Evolutionary conservation across 148 eudicot species (phyloP), one percentile per base, ranked within the genome.

Genomic region (Vaccinium myrtillus): DNA sequence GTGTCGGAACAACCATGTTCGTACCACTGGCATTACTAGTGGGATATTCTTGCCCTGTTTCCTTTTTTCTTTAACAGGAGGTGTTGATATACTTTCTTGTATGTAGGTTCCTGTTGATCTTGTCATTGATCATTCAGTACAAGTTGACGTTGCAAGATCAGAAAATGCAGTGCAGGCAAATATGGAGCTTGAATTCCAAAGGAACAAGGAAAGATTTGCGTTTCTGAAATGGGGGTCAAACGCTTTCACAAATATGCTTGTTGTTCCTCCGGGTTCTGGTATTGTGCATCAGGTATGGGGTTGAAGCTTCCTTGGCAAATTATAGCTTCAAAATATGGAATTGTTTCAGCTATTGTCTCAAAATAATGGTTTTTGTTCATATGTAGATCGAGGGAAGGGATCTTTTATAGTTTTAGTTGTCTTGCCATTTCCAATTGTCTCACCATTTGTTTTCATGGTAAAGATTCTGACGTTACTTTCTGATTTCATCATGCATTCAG

Each of bases 221-320:
- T 92, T 92, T 70, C 88, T 92, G 18, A 92, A 92, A 85, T 92
- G 94, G 93, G 94, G 94, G 19, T 92, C 94, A 53, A 87, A 81
- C 77, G 94, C 93, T 39, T 92, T 92, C 86, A 87, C 80, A 5
- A 92, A 92, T 84, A 92, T 91, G 93, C 94, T 91, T 87, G 94
- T 92, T 43, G 94, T 92, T 83, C 94, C 94, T 73, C 94, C 94
- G 0, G 94, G 94, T 43, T 92, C 94, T 80, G 94, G 94, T 80
- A 92, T 92, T 51, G 94, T 92, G 75, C 94, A 92, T 81, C 94
- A 92, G 94, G 93, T 92, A 88, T 77, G 61, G 25, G 13, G 27
- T 58, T 58, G 23, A 12, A 49, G n/a, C 63, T 49, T 67, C 71
- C 61, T 56, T 59, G 53, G 16, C 18, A 43, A 79, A 79, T 79